These are phyloP conservation scores for Metarhizium album DNA, from an alignment of 2,329 filamentous ascomycete species.

Conservation along the genomic window DNA sequence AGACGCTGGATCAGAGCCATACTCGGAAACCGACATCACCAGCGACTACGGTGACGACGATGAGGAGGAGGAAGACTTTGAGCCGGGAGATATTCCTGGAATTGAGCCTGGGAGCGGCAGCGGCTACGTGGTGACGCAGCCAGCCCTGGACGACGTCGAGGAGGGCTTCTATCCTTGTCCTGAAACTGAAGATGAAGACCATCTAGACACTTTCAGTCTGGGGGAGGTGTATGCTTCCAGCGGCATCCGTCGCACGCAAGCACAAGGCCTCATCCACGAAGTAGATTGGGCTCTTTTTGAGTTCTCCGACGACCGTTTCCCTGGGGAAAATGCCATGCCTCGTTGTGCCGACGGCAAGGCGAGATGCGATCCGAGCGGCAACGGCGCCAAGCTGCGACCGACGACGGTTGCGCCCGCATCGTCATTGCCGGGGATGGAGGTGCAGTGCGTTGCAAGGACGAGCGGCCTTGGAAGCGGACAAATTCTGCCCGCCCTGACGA, in stretches of 20 bases:
- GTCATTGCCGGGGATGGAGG: constrained; percentile 60
- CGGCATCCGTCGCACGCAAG: constrained; percentile 67
- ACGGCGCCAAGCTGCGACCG: constrained; percentile 34
- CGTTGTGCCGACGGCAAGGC: constrained; percentile 10
- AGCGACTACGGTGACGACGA: constrained; percentile 42
- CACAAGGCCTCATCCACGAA: constrained; percentile 68
- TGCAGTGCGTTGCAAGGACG: constrained; percentile 83
- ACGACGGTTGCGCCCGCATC: constrained; percentile 47
- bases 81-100: constrained; percentile 68
- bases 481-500: constrained; percentile 67
- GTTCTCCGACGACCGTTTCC: constrained; percentile 60
- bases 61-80: constrained; percentile 43
- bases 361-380: constrained; percentile 13
- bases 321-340: constrained; percentile 61
- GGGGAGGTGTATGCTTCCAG: constrained; percentile 85
- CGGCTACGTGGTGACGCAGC: constrained; percentile 77
- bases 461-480: constrained; percentile 71
- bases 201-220: constrained; percentile 69
- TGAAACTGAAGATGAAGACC: constrained; percentile 65
- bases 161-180: constrained; percentile 71
- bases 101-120: constrained; percentile 65
- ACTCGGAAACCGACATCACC: constrained; percentile 40
- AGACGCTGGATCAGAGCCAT: constrained; percentile 46
- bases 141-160: constrained; percentile 77
- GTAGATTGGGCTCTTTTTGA: constrained; percentile 93